Conservation (phyloP, 2,329 filamentous ascomycete genomes). For the Immersiporthe knoxdaviesiana region DNA sequence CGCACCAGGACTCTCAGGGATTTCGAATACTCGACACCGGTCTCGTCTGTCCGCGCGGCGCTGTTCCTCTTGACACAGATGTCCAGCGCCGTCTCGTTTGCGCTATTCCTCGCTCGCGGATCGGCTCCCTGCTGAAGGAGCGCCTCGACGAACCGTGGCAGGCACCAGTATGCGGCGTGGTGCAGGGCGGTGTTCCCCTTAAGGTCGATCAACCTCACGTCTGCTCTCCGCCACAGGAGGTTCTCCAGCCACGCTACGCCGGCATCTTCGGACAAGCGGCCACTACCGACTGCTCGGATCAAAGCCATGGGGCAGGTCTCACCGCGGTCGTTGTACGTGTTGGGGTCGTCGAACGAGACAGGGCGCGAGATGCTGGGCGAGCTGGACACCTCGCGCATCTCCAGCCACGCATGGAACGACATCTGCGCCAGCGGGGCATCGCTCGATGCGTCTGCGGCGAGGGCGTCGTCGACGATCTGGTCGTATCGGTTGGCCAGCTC, state of each 20-base stretch:
- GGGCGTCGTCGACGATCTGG: background rate
- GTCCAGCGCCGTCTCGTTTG: slow-evolving; percentile 4
- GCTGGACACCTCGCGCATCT: background rate
- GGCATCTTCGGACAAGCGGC: slow-evolving; percentile 3
- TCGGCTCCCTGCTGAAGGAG: slow-evolving; percentile 3
- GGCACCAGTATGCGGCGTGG: slow-evolving; percentile 11
- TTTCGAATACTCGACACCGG: slow-evolving; percentile 3
- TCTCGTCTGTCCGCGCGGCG: slow-evolving; percentile 7
- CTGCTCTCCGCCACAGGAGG: slow-evolving; percentile 6
- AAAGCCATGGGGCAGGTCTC: slow-evolving; percentile 5
- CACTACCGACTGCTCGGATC: slow-evolving; percentile 1
- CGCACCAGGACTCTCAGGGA: slow-evolving; percentile 7
- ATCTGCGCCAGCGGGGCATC: background rate
- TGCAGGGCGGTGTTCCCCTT: slow-evolving; percentile 13
- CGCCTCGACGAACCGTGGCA: slow-evolving; percentile 7
- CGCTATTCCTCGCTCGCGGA: background rate
- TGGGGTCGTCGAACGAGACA: slow-evolving; percentile 9
- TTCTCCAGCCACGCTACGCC: slow-evolving; percentile 11
- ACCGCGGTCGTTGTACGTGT: slow-evolving; percentile 5
- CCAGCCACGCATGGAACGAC: slow-evolving; percentile 7
- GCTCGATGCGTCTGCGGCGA: background rate
- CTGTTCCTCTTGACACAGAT: slow-evolving; percentile 7
- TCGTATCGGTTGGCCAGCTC: background rate
- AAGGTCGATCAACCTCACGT: slow-evolving; percentile 3
- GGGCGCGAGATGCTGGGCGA: slow-evolving; percentile 8